A percentile compares a stretch with the other conserved stretches of the same genome.
Conservation (phyloP, 768 basidiomycete genomes). For the Kondoa subrosea region DNA sequence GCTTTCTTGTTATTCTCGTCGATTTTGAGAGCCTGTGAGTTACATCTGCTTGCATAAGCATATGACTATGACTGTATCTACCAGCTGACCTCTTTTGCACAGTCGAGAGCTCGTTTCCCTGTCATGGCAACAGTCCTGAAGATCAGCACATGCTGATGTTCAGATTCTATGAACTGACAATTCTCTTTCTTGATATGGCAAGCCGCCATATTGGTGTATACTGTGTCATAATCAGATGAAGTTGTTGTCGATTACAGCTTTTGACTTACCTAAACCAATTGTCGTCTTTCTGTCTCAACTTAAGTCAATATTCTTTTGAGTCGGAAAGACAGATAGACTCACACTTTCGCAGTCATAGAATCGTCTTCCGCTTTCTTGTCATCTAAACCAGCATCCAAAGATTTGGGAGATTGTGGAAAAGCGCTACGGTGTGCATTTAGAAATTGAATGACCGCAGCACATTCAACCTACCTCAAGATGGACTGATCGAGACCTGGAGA, state of each 20-base stretch:
- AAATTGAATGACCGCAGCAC: no score
- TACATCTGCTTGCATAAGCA: background rate
- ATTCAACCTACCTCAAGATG: no score
- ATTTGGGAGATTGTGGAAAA: background rate
- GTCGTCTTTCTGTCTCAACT: background rate
- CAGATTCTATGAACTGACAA: background rate
- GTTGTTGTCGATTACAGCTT: background rate
- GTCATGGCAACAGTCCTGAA: background rate
- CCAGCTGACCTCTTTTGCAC: background rate
- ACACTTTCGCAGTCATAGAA: background rate
- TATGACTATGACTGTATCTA: background rate
- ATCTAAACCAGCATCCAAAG: background rate
- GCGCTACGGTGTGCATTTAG: no score
- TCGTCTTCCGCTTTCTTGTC: background rate
- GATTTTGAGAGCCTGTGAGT: background rate
- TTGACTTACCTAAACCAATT: background rate
- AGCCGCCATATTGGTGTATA: slow-evolving; percentile 5
- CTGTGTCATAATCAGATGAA: background rate
- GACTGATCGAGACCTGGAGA: slow-evolving; percentile 4
- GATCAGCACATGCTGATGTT: background rate
- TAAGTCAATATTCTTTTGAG: background rate
- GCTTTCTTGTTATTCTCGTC: slow-evolving; percentile 11
- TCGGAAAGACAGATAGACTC: background rate
- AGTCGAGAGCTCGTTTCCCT: background rate
- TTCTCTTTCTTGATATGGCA: slow-evolving; percentile 7